phyloP scores from a whole-genome alignment of 2,329 filamentous ascomycete species.

The Fusarium falciforme region DNA sequence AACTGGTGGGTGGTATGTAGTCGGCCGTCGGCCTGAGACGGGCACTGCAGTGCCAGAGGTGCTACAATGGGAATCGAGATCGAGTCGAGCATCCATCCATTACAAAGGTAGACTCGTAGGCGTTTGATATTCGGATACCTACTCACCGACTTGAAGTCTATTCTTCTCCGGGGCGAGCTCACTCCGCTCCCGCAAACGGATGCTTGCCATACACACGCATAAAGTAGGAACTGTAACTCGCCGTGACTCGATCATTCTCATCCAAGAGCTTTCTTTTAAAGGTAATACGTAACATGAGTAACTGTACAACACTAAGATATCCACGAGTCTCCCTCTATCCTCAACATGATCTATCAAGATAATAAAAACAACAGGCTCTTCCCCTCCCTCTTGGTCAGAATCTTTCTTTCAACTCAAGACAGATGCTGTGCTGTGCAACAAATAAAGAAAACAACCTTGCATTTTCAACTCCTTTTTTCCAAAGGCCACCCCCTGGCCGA shows the following conservation, averaged over 20 bases:
- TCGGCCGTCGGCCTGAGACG: conserved; percentile 37
- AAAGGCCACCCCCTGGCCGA: conserved; percentile 23
- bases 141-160: conserved; percentile 8
- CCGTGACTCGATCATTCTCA: conserved; percentile 8
- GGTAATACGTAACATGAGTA: conserved; percentile 22
- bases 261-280: conserved; percentile 11
- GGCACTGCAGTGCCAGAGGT: not conserved
- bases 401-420: not conserved
- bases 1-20: conserved; percentile 92
- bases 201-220: conserved; percentile 14
- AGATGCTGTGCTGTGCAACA: conserved; percentile 24
- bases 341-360: conserved; percentile 26
- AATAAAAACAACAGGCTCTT: conserved; percentile 12
- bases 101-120: conserved; percentile 14
- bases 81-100: not conserved
- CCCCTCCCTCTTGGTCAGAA: not conserved
- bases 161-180: conserved; percentile 3
- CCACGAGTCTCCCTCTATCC: conserved; percentile 32
- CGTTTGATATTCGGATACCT: conserved; percentile 10
- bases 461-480: conserved; percentile 32
- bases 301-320: conserved; percentile 34
- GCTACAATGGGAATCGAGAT: not conserved
- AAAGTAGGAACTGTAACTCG: conserved; percentile 11
- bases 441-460: conserved; percentile 14
- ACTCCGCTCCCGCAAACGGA: not conserved